A percentile compares a stretch with the other conserved stretches of the same genome.
Evolutionary conservation across 2,329 filamentous ascomycete genomes (phyloP).

Genomic region (Alternaria burnsii): DNA sequence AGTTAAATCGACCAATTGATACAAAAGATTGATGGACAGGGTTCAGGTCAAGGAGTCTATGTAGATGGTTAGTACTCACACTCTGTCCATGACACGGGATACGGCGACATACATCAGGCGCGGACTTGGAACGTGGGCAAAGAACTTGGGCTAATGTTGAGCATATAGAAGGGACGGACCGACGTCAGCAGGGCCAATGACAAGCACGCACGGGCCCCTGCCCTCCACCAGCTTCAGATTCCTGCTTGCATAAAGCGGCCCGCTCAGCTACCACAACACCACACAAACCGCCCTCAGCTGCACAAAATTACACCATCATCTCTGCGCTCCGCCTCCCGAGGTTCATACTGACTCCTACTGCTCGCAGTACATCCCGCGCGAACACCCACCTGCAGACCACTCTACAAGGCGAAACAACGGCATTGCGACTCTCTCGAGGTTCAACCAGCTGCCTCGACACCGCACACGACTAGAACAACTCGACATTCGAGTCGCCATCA

Average conservation of each 20-base stretch:
- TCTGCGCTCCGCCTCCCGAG: slow-evolving; percentile 19
- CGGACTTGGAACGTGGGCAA: neutral
- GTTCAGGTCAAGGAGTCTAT: neutral
- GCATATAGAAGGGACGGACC: slow-evolving; percentile 16
- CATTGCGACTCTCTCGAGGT: slow-evolving; percentile 16
- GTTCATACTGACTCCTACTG: slow-evolving; percentile 16
- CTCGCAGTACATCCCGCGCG: slow-evolving; percentile 20
- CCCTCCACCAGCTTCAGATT: slow-evolving; percentile 35
- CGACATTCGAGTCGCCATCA: slow-evolving; percentile 22
- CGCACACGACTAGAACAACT: slow-evolving; percentile 10
- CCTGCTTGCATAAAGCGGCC: slow-evolving; percentile 43
- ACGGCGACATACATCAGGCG: slow-evolving; percentile 1
- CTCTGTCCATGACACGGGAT: neutral
- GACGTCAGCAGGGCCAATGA: slow-evolving; percentile 36
- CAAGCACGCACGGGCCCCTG: slow-evolving; percentile 29
- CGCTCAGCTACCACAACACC: slow-evolving; percentile 36
- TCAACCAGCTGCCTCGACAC: slow-evolving; percentile 21
- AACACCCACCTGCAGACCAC: slow-evolving; percentile 20
- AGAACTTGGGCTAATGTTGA: neutral
- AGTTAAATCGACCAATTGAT: neutral
- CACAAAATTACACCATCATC: slow-evolving; percentile 33
- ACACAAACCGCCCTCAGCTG: slow-evolving; percentile 29
- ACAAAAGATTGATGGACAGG: neutral
- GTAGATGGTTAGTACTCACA: neutral
- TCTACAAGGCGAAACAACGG: slow-evolving; percentile 22